phyloP scores from a whole-genome alignment of 257 asterid genomes.

The Capsicum chinense region DNA sequence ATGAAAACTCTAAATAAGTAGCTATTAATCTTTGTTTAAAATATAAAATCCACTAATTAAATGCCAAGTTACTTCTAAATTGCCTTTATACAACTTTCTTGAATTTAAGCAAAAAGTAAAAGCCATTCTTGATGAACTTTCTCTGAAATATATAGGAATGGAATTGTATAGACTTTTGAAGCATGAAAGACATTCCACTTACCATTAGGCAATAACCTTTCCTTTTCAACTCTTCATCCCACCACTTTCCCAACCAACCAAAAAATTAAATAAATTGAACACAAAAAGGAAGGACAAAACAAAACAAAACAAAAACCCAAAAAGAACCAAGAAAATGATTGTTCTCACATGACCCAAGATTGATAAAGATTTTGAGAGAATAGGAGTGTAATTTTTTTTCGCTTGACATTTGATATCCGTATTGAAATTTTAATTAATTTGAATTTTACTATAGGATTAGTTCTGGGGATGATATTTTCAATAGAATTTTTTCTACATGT shows the following conservation, averaged over 20 bases:
- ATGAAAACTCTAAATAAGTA: not conserved
- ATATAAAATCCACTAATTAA: slow-evolving; percentile 1
- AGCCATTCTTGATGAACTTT: slow-evolving; percentile 32
- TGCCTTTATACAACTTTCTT: not conserved
- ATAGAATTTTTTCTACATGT: too few relatives aligned
- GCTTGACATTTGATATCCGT: too few relatives aligned
- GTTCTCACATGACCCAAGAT: slow-evolving; percentile 70
- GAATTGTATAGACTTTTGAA: slow-evolving; percentile 33
- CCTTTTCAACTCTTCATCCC: slow-evolving; percentile 31
- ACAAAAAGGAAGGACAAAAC: slow-evolving; percentile 32
- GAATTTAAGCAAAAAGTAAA: slow-evolving; percentile 25
- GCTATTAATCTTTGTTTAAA: not conserved
- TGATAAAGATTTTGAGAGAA: not conserved
- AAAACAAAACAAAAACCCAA: slow-evolving; percentile 39
- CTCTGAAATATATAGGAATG: slow-evolving; percentile 34
- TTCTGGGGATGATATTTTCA: too few relatives aligned
- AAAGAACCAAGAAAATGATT: slow-evolving; percentile 70
- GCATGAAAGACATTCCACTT: slow-evolving; percentile 46
- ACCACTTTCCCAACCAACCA: slow-evolving; percentile 1
- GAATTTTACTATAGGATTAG: too few relatives aligned
- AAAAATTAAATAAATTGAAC: not conserved
- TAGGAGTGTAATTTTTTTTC: not conserved
- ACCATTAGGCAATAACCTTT: slow-evolving; percentile 33
- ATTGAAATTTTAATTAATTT: too few relatives aligned
- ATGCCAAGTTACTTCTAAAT: slow-evolving; percentile 1